Conservation (phyloP, 2,329 filamentous ascomycete species). For the Cladophialophora chaetospira region DNA sequence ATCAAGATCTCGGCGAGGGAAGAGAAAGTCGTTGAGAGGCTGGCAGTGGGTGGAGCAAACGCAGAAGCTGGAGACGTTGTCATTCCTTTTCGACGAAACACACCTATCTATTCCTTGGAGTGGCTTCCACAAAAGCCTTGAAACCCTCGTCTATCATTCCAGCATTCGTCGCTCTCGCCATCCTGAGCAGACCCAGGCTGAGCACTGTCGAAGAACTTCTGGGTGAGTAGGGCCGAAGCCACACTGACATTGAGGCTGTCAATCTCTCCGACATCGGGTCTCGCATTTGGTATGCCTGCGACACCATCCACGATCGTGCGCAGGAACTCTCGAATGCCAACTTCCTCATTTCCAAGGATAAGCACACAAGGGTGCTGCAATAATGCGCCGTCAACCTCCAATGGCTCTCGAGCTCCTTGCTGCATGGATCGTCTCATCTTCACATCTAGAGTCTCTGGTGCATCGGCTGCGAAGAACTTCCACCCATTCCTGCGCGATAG, state of each 20-base stretch:
- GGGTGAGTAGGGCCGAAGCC: slow-evolving; percentile 59
- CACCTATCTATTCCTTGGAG: neutral
- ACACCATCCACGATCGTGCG: slow-evolving; percentile 65
- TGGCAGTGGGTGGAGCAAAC: neutral
- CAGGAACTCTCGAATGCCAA: slow-evolving; percentile 68
- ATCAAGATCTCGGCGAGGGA: neutral
- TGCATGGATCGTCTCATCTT: slow-evolving; percentile 3
- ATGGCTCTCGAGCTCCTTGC: slow-evolving; percentile 1
- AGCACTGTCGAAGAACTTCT: slow-evolving; percentile 28
- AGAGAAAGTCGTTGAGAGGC: neutral
- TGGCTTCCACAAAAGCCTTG: neutral
- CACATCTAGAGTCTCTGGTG: slow-evolving; percentile 40
- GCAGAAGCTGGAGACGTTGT: neutral
- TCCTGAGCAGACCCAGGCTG: neutral
- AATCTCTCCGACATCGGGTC: slow-evolving; percentile 55
- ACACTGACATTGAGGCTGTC: slow-evolving; percentile 95
- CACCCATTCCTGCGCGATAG: slow-evolving; percentile 72
- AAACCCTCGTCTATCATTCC: neutral
- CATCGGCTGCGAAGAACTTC: slow-evolving; percentile 76
- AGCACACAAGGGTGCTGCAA: slow-evolving; percentile 69
- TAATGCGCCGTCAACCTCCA: slow-evolving; percentile 43
- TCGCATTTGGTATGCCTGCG: slow-evolving; percentile 62
- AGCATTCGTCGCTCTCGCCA: neutral
- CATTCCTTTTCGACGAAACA: neutral
- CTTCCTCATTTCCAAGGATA: slow-evolving; percentile 79